These are phyloP conservation scores for Lagenidium sp. DNA, from an alignment of 352 stramenopile genomes.

Conservation along the genomic window DNA sequence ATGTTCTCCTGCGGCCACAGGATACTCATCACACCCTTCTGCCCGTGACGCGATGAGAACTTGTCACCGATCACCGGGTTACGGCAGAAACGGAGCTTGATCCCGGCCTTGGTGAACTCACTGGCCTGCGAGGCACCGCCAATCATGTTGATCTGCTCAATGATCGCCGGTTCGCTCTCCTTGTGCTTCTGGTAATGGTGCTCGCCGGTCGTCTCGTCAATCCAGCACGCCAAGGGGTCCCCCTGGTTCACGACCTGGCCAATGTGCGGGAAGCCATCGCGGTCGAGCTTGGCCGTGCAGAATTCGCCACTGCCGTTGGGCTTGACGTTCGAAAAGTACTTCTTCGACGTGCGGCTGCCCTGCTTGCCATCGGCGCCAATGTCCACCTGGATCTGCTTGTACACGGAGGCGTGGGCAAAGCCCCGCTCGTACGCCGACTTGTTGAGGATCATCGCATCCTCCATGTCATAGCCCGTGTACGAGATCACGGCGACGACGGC, in stretches of 20 bases:
- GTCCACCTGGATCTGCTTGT: conserved; percentile 97
- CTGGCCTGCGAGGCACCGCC: conserved; percentile 54
- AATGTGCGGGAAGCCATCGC: conserved; percentile 95
- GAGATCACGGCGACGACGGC: conserved; percentile 99
- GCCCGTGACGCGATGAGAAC: conserved; percentile 98
- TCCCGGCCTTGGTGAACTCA: conserved; percentile 83
- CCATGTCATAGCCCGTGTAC: conserved; percentile 97
- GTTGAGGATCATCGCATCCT: conserved; percentile 99
- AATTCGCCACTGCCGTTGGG: conserved; percentile 54
- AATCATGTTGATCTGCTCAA: conserved; percentile 94
- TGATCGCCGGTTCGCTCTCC: conserved; percentile 94
- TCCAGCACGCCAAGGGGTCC: conserved; percentile 94
- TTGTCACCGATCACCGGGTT: conserved; percentile 99
- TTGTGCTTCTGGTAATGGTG: conserved; percentile 95
- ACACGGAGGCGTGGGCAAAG: conserved; percentile 97
- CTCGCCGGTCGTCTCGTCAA: conserved; percentile 92
- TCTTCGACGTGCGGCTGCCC: conserved; percentile 65
- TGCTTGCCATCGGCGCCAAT: conserved; percentile 57
- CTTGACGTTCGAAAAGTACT: conserved; percentile 92
- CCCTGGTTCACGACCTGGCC: conserved; percentile 93
- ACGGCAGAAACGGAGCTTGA: conserved; percentile 97
- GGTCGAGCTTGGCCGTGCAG: conserved; percentile 83
- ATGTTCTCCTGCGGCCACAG: conserved; percentile 99
- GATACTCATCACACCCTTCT: conserved; percentile 99
- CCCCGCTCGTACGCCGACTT: conserved; percentile 98